Percentiles rank a stretch among this genome's conserved stretches.
phyloP scores from a whole-genome alignment of 176 grass and related monocot species.

The Raddia distichophylla region DNA sequence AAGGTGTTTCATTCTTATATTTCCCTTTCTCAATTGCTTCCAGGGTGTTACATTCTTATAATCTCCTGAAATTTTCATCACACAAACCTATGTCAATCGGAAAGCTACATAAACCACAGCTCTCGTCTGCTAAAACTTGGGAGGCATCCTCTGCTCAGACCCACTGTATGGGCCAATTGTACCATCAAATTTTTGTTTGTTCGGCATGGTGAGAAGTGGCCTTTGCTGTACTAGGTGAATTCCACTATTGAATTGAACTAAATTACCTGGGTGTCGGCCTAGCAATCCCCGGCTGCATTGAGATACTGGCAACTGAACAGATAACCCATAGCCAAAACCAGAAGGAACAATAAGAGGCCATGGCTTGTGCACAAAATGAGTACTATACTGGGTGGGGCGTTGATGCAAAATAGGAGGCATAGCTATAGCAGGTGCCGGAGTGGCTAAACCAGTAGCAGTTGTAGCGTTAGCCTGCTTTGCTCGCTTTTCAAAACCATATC shows the following conservation, averaged over 20 bases:
- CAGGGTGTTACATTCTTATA: background rate
- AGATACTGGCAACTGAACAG: background rate
- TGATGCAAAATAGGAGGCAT: background rate
- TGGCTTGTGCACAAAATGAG: background rate
- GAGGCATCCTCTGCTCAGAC: background rate
- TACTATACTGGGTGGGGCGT: background rate
- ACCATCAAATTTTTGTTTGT: background rate
- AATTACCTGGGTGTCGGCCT: constrained; percentile 25
- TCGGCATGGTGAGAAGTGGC: background rate
- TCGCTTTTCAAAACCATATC: constrained; percentile 16
- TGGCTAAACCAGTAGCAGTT: background rate
- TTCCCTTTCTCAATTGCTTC: background rate
- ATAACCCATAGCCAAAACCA: constrained; percentile 34
- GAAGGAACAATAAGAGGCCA: constrained; percentile 42
- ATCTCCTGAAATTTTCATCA: background rate
- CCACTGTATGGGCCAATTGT: background rate
- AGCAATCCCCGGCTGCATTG: constrained; percentile 26
- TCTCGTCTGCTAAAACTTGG: background rate
- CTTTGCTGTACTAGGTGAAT: constrained; percentile 17
- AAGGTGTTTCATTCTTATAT: background rate
- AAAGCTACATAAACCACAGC: background rate
- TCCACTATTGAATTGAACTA: background rate
- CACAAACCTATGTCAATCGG: background rate
- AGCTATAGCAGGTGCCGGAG: background rate
- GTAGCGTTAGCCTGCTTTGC: background rate